A percentile compares a stretch with the other conserved stretches of the same genome.
phyloP scores from a whole-genome alignment of 176 grass and related monocot species.

The Elaeis guineensis region DNA sequence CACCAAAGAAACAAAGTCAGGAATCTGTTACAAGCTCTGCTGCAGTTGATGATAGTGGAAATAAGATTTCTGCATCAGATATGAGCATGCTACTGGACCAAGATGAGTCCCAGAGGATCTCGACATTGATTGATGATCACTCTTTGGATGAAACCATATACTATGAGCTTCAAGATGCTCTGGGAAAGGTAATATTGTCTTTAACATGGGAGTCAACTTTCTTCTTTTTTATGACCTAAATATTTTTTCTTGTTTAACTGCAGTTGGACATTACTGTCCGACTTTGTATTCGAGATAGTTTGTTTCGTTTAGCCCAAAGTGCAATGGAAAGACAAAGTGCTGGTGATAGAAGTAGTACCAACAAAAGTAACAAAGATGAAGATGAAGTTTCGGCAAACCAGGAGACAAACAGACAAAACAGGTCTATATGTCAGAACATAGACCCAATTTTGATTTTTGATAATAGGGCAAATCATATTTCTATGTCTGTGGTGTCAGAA shows the following conservation, averaged over 20 bases:
- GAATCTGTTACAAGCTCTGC: constrained; percentile 38
- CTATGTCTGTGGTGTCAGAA: too few species aligned
- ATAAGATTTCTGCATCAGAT: constrained; percentile 28
- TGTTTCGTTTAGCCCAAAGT: constrained; percentile 79
- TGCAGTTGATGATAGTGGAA: constrained; percentile 29
- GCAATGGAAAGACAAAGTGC: constrained; percentile 63
- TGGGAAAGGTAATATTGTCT: constrained; percentile 42
- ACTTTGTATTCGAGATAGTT: constrained; percentile 71
- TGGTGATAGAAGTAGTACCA: constrained; percentile 52
- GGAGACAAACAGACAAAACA: constrained; percentile 27
- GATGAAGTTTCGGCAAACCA: constrained; percentile 39
- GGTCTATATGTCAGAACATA: constrained; percentile 20
- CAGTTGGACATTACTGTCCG: constrained; percentile 77
- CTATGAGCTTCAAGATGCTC: constrained; percentile 58
- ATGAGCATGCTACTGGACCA: constrained; percentile 19
- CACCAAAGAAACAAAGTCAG: constrained; percentile 31
- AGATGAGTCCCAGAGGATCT: constrained; percentile 31
- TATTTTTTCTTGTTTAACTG: background rate
- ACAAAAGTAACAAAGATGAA: constrained; percentile 46
- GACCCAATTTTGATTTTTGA: background rate
- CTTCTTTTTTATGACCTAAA: too few species aligned
- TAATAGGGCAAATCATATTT: background rate
- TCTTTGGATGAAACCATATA: constrained; percentile 57
- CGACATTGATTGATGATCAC: constrained; percentile 39
- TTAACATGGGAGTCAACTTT: constrained; percentile 1